phyloP scores from a whole-genome alignment of 306 rosid species.

The Gillenia trifoliata region DNA sequence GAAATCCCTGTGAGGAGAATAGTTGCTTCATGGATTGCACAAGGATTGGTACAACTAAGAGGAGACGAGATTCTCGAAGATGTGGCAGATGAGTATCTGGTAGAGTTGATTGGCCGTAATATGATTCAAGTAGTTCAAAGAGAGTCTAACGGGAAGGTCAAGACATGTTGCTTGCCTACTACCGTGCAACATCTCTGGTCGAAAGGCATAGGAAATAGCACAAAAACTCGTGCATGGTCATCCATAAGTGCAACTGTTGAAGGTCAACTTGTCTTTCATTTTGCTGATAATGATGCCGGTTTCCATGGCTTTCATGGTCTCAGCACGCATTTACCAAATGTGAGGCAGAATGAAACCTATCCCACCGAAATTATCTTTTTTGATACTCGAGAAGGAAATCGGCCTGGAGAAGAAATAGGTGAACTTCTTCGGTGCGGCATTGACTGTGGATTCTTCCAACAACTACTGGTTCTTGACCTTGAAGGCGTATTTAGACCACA shows the following conservation, averaged over 20 bases:
- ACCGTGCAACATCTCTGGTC: neutral
- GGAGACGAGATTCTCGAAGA: neutral
- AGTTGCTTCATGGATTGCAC: neutral
- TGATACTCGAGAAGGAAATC: neutral
- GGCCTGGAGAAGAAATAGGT: neutral
- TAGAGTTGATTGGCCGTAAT: neutral
- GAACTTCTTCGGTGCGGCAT: constrained; percentile 1
- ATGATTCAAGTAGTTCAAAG: constrained; percentile 17
- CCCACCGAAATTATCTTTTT: no score
- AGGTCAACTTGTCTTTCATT: neutral
- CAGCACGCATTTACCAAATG: no score
- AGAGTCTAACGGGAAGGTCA: constrained; percentile 7
- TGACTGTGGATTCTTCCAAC: neutral
- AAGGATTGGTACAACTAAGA: neutral
- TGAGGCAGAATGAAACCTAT: no score
- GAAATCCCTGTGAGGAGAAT: constrained; percentile 20
- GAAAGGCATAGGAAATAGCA: no score
- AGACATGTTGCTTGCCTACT: constrained; percentile 12
- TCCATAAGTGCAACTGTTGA: no score
- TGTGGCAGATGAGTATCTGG: neutral
- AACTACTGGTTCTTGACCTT: constrained; percentile 21
- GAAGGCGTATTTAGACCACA: constrained; percentile 18
- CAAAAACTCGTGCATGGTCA: constrained; percentile 29
- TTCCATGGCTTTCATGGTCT: no score
- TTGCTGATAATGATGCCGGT: no score